Conservation (phyloP, 371 early-diverging fungal genomes). For the Zychaea mexicana region DNA sequence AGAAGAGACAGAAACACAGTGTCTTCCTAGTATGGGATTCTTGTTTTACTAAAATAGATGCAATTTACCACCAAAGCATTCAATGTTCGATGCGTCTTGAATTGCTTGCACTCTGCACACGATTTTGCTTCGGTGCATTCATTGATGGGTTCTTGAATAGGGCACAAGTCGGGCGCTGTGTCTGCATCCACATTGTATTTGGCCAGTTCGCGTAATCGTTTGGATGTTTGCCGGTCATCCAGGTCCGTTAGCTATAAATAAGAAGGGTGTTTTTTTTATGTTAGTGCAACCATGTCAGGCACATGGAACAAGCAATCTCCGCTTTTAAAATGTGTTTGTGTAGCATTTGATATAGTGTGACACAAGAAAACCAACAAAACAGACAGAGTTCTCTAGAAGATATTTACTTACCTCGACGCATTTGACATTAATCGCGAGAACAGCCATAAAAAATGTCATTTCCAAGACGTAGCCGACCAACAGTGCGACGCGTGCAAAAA, state of each 20-base stretch:
- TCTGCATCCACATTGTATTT: constrained; percentile 23
- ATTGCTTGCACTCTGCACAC: constrained; percentile 30
- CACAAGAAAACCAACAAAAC: background rate
- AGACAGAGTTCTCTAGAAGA: background rate
- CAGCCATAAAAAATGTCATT: constrained; percentile 72
- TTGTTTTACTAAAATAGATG: background rate
- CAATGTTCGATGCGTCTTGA: constrained; percentile 31
- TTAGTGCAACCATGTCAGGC: background rate
- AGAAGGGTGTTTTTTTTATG: background rate
- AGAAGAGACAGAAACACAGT: too few species aligned
- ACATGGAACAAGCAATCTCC: background rate
- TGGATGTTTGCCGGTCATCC: constrained; percentile 29
- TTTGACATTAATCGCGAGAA: constrained; percentile 76
- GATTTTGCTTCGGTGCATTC: constrained; percentile 17
- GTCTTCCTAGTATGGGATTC: too few species aligned
- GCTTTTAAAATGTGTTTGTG: background rate
- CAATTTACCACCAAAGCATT: constrained; percentile 30
- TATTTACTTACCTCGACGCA: constrained; percentile 59
- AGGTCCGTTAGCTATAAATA: constrained; percentile 27
- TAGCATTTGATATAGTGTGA: too few species aligned
- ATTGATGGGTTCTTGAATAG: constrained; percentile 23
- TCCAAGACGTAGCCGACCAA: constrained; percentile 72
- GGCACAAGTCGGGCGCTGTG: constrained; percentile 23
- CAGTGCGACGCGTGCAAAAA: constrained; percentile 64
- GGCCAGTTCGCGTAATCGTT: constrained; percentile 26